Conservation (phyloP, 2,329 filamentous ascomycete species). For the Monilinia vaccinii-corymbosi region DNA sequence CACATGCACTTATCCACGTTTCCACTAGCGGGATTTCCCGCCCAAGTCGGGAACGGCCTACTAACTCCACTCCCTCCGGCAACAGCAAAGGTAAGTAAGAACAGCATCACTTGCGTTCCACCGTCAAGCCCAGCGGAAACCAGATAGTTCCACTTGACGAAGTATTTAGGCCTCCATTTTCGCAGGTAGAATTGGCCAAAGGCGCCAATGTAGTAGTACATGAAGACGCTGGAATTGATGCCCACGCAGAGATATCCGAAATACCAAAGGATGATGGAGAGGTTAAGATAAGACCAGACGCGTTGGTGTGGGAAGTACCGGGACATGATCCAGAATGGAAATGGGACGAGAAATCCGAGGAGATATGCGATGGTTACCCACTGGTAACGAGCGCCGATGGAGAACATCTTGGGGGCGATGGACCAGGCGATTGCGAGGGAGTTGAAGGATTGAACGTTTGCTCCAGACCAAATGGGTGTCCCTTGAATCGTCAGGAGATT, state of each 20-base stretch:
- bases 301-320: conserved; percentile 49
- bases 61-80: conserved; percentile 27
- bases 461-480: conserved; percentile 56
- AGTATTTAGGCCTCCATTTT: conserved; percentile 48
- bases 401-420: conserved; percentile 62
- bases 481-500: conserved; percentile 52
- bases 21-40: conserved; percentile 14
- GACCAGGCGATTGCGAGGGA: conserved; percentile 65
- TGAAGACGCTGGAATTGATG: conserved; percentile 60
- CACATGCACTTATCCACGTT: conserved; percentile 20
- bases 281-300: conserved; percentile 55
- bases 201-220: conserved; percentile 58
- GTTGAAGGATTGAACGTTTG: conserved; percentile 46
- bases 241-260: conserved; percentile 56
- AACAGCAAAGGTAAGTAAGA: conserved; percentile 58
- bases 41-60: conserved; percentile 23
- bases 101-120: conserved; percentile 56
- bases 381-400: conserved; percentile 50
- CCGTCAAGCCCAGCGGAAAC: conserved; percentile 63
- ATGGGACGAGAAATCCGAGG: conserved; percentile 53
- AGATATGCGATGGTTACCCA: conserved; percentile 64
- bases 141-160: conserved; percentile 72
- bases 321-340: conserved; percentile 46
- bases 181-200: conserved; percentile 61
- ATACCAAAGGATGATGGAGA: conserved; percentile 59